Conservation (phyloP, 495 filamentous ascomycete genomes). For the Clavariopsis aquatica region DNA sequence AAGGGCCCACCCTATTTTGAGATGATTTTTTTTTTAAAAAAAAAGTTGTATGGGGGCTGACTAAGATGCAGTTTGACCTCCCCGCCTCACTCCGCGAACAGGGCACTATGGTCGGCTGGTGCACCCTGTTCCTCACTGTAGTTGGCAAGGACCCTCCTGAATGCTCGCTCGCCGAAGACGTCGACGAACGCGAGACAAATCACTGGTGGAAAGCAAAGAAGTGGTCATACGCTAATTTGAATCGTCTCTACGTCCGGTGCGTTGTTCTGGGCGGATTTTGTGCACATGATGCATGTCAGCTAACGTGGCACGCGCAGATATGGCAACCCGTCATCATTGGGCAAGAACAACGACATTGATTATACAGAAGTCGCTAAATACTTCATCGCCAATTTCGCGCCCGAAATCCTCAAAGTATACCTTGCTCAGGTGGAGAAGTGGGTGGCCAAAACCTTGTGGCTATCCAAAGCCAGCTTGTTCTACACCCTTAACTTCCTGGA, state of each 20-base stretch:
- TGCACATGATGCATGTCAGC: not conserved
- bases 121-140: conserved; percentile 85
- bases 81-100: conserved; percentile 73
- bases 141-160: conserved; percentile 82
- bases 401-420: conserved; percentile 92
- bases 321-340: conserved; percentile 74
- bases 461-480: conserved; percentile 88
- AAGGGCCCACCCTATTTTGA: conserved; percentile 45
- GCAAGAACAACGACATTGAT: conserved; percentile 67
- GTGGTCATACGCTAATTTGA: conserved; percentile 97
- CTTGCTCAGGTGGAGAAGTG: conserved; percentile 92
- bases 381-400: conserved; percentile 88
- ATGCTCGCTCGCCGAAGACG: conserved; percentile 75
- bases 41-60: conserved; percentile 35
- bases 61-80: conserved; percentile 74
- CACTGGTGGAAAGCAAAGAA: conserved; percentile 99
- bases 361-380: conserved; percentile 79
- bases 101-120: conserved; percentile 88
- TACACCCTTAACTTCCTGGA: conserved; percentile 92
- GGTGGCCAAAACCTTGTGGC: conserved; percentile 91
- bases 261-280: conserved; percentile 33
- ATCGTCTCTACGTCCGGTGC: conserved; percentile 89
- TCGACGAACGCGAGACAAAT: conserved; percentile 83
- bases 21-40: too few relatives aligned
- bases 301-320: conserved; percentile 59